Percentiles rank a stretch among this genome's conserved stretches.
These are phyloP conservation scores for Holtermannia corniformis DNA, from an alignment of 768 basidiomycete species.

Conservation along the genomic window DNA sequence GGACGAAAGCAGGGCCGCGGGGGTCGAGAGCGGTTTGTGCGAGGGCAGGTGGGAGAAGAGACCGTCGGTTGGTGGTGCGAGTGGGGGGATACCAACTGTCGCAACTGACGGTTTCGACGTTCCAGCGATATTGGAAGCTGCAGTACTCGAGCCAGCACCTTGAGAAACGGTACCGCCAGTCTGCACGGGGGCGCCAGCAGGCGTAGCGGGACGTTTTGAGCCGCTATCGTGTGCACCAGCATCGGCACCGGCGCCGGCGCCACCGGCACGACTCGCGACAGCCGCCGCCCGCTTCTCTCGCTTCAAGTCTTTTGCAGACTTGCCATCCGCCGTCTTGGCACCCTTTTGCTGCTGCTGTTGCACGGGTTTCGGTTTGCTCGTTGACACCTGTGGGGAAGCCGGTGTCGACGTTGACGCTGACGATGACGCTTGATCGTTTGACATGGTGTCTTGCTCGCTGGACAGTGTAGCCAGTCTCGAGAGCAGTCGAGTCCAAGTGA, in stretches of 20 bases:
- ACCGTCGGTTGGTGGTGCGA: constrained; percentile 15
- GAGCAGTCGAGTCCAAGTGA: too few relatives aligned
- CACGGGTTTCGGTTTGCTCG: not conserved
- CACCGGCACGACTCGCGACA: constrained; percentile 27
- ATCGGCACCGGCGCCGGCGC: not conserved
- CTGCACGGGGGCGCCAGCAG: not conserved
- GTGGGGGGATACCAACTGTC: constrained; percentile 1
- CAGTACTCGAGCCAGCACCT: not conserved
- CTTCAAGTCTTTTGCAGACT: constrained; percentile 36
- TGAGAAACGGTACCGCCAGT: not conserved
- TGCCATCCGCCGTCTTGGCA: constrained; percentile 7
- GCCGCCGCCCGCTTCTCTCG: constrained; percentile 39
- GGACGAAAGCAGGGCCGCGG: constrained; percentile 14
- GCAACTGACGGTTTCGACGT: constrained; percentile 5
- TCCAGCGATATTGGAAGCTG: not conserved
- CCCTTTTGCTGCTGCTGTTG: not conserved
- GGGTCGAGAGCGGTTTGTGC: constrained; percentile 17
- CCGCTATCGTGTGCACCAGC: not conserved
- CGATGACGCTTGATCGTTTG: not conserved
- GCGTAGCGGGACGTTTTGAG: not conserved
- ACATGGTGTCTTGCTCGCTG: not conserved
- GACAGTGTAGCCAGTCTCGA: not conserved
- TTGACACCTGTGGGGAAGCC: not conserved
- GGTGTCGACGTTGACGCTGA: not conserved
- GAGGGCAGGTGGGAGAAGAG: constrained; percentile 38